Base-by-base conservation (phyloP, 169 alveolate genomes). In the Plasmodium vivax region DNA sequence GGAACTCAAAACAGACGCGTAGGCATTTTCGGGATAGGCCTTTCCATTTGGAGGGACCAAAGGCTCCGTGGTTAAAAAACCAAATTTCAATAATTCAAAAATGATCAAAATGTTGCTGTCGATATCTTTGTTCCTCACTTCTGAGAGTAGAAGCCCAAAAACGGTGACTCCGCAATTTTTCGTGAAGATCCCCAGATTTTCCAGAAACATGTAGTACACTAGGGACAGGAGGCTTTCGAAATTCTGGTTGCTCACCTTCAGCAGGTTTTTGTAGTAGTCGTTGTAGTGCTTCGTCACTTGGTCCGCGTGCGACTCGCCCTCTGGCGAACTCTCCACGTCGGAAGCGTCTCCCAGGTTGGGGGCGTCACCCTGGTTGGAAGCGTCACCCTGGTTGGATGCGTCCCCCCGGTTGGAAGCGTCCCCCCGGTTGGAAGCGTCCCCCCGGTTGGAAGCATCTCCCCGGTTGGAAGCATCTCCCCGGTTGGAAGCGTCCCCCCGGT, bases 11-110 rank as follows among this genome's bases (percentile, higher is more conserved):
- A 91, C 62, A 34, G 92, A 72, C 1, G 95, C 32, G 58, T 91
- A 91, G 3, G 95, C 96, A 82, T 96, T 96, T 27, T 92, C 80
- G 7, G 97, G 93, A 43, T 93, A 85, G 1, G 96, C 47, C 4
- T 83, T 87, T 14, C 96, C 98, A 38, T 85, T 77, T 6, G 97
- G 96, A 51, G 96, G 83, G 72, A 95, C 95, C 47, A 96, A 95
- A 4, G 93, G 87, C 30, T 96, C 96, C 2, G 96, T 95, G 5
- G 96, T 95, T 75, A 96, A 94, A 45, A 94, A 82, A 0, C 98
- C 98, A 36, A 95, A 96, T 68, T 96, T 96, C 93, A 96, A 27
- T 83, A 95, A 75, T 75, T 96, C 98, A 82, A 96, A 85, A 8
- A 94, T 77, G 10, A 96, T 74, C 38, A 96, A 32, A 68, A 91